Evolutionary conservation across 2,329 filamentous ascomycete species (phyloP), one percentile per base, ranked within the genome.

Genomic region (Bipolaris gigantea): DNA sequence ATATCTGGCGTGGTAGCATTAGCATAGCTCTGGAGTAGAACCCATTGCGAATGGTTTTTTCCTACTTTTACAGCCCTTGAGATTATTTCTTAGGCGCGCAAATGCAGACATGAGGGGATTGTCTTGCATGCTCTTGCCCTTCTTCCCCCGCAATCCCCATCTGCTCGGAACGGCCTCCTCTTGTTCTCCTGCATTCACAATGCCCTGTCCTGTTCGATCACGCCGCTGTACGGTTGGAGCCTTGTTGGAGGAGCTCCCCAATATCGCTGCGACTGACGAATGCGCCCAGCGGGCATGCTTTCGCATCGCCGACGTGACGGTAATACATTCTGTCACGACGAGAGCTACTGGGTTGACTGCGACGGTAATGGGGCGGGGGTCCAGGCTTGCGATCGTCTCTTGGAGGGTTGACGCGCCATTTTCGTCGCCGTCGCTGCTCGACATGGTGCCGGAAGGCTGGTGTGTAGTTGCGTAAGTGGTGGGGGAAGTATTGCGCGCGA

Each of bases 251-350:
- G 80, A 81, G 61, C 91, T 91, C 46, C 94, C 94, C 30, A 99
- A 82, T 57, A 99, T 99, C 48, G 93, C 93, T 34, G 94, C 92
- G 40, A 99, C 94, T 5, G 92, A 97, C 11, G 92, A 96, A 74
- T 97, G 92, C 43, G 92, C 91, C 82, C 93, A 97, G 62, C 94
- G 89, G 61, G 92, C 89, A 83, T 97, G 89, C 79, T 99, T 99
- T 70, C 96, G 92, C 84, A 99, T 97, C 57, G 92, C 92, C 59
- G 93, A 97, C 13, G 94, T 97, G 77, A 99, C 93, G 41, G 92
- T 93, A 72, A 97, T 97, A 76, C 94, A 99, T 86, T 99, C 94
- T 76, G 93, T 96, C 60, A 96, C 96, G 62, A 99, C 92, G 66
- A 99, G 81, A 44, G 92, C 92, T 53, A 96, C 88, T 1, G 92